phyloP scores from a whole-genome alignment of 257 asterid species.

The Primulina huaijiensis region DNA sequence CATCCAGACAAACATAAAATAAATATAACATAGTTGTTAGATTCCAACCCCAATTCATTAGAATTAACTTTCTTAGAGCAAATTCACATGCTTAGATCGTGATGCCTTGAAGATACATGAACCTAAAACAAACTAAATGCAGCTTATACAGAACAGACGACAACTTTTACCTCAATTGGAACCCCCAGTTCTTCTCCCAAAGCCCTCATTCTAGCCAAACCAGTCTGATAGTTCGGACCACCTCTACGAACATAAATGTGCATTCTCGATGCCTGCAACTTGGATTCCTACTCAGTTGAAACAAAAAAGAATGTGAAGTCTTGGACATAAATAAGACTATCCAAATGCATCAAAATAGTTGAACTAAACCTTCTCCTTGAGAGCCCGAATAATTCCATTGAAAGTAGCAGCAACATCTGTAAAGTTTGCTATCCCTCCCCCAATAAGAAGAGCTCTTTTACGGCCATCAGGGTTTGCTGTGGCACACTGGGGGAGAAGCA shows the following conservation, averaged over 20 bases:
- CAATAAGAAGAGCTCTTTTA: constrained; percentile 84
- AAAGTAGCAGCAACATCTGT: constrained; percentile 94
- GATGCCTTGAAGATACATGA: constrained; percentile 13
- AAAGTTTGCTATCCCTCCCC: constrained; percentile 92
- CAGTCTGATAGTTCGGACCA: constrained; percentile 88
- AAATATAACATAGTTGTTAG: background rate
- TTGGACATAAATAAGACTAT: background rate
- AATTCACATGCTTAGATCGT: background rate
- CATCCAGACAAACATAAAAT: background rate
- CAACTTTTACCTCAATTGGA: constrained; percentile 68
- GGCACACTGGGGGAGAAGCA: constrained; percentile 58
- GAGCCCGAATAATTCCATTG: constrained; percentile 84
- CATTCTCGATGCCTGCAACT: constrained; percentile 80
- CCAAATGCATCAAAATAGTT: constrained; percentile 7
- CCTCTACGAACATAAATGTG: constrained; percentile 81
- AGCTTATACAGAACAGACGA: background rate
- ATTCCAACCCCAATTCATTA: background rate
- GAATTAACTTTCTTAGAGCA: background rate
- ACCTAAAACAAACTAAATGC: background rate
- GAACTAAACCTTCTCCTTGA: constrained; percentile 69
- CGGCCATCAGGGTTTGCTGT: constrained; percentile 90
- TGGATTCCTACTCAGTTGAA: constrained; percentile 50
- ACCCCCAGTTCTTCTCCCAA: constrained; percentile 80
- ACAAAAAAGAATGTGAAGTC: constrained; percentile 8
- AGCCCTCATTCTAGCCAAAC: constrained; percentile 74